Conservation (phyloP, 345 rosid species). For the Eucalyptus curtisii region DNA sequence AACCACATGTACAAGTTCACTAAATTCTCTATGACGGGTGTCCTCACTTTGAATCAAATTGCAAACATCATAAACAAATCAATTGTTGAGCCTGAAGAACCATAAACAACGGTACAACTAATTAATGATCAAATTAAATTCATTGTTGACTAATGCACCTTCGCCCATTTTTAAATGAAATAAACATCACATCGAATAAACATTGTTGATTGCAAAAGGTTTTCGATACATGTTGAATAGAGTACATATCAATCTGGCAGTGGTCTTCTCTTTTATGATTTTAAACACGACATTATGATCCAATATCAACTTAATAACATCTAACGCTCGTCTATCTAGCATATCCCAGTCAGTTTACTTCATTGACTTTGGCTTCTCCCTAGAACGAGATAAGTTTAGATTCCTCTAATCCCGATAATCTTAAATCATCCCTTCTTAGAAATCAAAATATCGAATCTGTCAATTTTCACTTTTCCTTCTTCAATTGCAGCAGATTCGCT, state of each 20-base stretch:
- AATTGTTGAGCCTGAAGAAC: background rate
- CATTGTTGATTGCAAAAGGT: background rate
- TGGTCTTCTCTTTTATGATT: background rate
- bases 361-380: background rate
- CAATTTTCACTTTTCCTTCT: background rate
- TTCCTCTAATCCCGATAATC: background rate
- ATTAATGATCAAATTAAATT: background rate
- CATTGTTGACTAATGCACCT: background rate
- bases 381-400: background rate
- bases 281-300: background rate
- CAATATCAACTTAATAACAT: background rate
- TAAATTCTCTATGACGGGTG: background rate
- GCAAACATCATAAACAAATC: background rate
- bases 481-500: fast-evolving
- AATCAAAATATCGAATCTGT: background rate
- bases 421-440: background rate
- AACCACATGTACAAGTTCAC: background rate
- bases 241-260: background rate
- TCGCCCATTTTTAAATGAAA: background rate
- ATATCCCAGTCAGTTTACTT: background rate
- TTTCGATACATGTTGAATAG: background rate
- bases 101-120: background rate
- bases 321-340: background rate
- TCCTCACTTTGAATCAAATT: background rate
- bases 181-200: background rate